A percentile compares a stretch with the other conserved stretches of the same genome.
Conservation (phyloP, 768 basidiomycete species). For the Phaeolepiota aurea region DNA sequence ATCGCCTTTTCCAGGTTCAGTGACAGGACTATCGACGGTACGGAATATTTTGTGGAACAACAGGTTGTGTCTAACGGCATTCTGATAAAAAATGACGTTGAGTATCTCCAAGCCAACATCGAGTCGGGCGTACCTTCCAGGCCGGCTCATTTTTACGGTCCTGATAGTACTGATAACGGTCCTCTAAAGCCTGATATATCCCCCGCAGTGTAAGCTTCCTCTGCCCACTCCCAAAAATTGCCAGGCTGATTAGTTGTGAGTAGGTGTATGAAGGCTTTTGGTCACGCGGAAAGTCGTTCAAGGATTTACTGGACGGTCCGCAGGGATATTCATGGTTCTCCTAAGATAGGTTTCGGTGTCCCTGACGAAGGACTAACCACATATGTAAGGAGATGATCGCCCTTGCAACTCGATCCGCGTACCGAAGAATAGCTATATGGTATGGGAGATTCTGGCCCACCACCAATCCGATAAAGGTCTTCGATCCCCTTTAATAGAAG, state of each 20-base stretch:
- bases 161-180: constrained; percentile 47
- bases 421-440: too few relatives aligned
- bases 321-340: constrained; percentile 25
- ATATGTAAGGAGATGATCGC: neutral
- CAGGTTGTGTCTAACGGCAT: constrained; percentile 35
- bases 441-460: too few relatives aligned
- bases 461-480: too few relatives aligned
- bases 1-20: constrained; percentile 61
- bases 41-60: constrained; percentile 47
- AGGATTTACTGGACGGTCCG: constrained; percentile 19
- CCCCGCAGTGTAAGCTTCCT: constrained; percentile 54
- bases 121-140: constrained; percentile 52
- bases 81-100: constrained; percentile 13
- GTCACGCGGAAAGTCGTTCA: constrained; percentile 31
- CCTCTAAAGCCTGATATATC: constrained; percentile 48
- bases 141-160: constrained; percentile 29
- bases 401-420: neutral
- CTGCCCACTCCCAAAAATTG: constrained; percentile 52
- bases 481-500: too few relatives aligned
- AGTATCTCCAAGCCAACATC: neutral
- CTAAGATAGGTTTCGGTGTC: constrained; percentile 38
- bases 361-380: too few relatives aligned
- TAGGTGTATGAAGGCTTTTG: constrained; percentile 27
- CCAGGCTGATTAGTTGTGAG: constrained; percentile 38
- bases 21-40: constrained; percentile 47